Evolutionary conservation across 2,329 filamentous ascomycete species (phyloP).

Genomic region (Ophiosphaerella narmari): DNA sequence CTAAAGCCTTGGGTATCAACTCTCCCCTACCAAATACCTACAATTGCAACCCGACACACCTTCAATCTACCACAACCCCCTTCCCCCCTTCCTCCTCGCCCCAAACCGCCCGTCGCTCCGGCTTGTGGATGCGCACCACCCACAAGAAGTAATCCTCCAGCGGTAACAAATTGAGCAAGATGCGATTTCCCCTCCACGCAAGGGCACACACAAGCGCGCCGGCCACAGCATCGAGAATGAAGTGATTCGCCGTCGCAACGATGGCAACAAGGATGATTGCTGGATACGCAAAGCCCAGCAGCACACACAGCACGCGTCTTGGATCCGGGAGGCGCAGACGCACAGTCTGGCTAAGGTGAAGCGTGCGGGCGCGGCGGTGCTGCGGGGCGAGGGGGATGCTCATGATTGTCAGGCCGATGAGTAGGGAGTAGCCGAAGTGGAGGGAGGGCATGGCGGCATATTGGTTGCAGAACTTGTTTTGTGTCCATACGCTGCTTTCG

Average conservation of each 20-base stretch:
- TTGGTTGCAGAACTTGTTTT: slow-evolving; percentile 76
- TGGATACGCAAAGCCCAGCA: slow-evolving; percentile 66
- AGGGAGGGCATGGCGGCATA: slow-evolving; percentile 79
- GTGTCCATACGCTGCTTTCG: slow-evolving; percentile 71
- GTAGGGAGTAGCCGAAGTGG: slow-evolving; percentile 75
- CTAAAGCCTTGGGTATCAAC: too few species aligned
- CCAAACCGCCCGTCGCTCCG: slow-evolving; percentile 38
- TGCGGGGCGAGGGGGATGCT: slow-evolving; percentile 65
- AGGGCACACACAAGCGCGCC: slow-evolving; percentile 68
- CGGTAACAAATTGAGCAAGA: slow-evolving; percentile 66
- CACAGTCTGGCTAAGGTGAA: slow-evolving; percentile 31
- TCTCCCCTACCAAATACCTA: too few species aligned
- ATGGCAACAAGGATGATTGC: slow-evolving; percentile 69
- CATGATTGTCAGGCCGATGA: slow-evolving; percentile 72
- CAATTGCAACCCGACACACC: too few species aligned
- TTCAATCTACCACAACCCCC: slow-evolving; percentile 21
- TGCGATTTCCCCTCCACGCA: slow-evolving; percentile 62
- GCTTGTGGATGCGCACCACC: slow-evolving; percentile 68
- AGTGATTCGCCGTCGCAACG: slow-evolving; percentile 73
- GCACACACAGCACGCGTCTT: slow-evolving; percentile 56
- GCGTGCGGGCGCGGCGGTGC: slow-evolving; percentile 52
- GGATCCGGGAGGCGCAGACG: slow-evolving; percentile 52
- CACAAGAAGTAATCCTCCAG: slow-evolving; percentile 72
- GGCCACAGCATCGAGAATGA: slow-evolving; percentile 72
- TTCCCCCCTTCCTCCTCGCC: slow-evolving; percentile 24